A percentile compares a stretch with the other conserved stretches of the same genome.
Conservation (phyloP, 495 filamentous ascomycete species). For the Pyrenula massariospora region DNA sequence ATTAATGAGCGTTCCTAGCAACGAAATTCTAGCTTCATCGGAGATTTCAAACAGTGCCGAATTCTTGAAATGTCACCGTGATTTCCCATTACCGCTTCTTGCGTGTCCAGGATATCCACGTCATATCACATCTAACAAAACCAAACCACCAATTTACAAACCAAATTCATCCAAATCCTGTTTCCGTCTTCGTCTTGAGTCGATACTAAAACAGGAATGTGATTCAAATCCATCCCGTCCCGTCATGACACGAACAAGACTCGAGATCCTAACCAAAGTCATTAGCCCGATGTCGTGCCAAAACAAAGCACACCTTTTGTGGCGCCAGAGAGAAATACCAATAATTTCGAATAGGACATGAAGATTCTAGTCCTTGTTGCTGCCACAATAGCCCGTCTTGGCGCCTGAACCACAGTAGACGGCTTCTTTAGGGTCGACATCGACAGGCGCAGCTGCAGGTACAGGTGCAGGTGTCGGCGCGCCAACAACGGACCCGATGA, state of each 20-base stretch:
- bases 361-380: background rate
- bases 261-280: background rate
- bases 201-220: background rate
- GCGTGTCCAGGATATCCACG: background rate
- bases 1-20: too few species aligned
- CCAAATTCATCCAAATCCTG: background rate
- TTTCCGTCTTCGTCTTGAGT: background rate
- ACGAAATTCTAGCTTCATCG: too few species aligned
- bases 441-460: background rate
- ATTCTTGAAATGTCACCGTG: too few species aligned
- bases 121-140: background rate
- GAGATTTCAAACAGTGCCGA: too few species aligned
- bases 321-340: background rate
- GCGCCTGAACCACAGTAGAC: background rate
- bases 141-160: background rate
- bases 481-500: background rate
- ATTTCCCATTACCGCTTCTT: too few species aligned
- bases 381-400: background rate
- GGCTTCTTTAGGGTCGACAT: background rate
- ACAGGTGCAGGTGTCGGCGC: background rate
- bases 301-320: background rate
- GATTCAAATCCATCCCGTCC: background rate
- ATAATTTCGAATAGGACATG: background rate
- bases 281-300: background rate
- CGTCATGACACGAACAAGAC: background rate